These are phyloP conservation scores for Oryza glaberrima DNA, from an alignment of 176 grass and related monocot species.

Conservation along the genomic window DNA sequence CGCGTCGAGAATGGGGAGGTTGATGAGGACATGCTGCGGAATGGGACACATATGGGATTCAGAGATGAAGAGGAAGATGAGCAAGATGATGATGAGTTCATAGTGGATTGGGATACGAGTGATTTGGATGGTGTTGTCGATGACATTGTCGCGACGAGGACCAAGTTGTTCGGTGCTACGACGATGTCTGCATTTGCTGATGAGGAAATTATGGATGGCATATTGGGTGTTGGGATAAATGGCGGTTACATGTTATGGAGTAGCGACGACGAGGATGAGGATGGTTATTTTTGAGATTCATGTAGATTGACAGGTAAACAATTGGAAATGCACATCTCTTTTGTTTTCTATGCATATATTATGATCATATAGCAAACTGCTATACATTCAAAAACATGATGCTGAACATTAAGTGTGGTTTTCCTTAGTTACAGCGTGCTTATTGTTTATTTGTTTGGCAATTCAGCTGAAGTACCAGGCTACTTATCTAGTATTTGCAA, in stretches of 20 bases:
- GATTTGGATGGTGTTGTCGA: constrained; percentile 60
- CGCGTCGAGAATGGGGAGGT: constrained; percentile 78
- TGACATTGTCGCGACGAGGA: constrained; percentile 41
- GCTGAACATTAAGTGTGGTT: neutral
- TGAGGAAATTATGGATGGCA: constrained; percentile 55
- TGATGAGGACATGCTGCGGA: constrained; percentile 62
- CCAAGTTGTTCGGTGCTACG: constrained; percentile 38
- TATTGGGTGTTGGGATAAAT: constrained; percentile 34
- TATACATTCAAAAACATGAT: neutral
- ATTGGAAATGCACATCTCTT: neutral
- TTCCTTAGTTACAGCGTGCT: neutral
- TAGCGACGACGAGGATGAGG: constrained; percentile 56
- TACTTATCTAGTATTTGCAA: neutral
- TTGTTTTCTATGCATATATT: constrained; percentile 1
- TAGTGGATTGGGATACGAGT: constrained; percentile 37
- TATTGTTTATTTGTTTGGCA: neutral
- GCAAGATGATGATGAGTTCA: constrained; percentile 34
- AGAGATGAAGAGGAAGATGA: constrained; percentile 37
- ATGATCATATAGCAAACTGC: constrained; percentile 1
- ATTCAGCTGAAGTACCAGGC: neutral
- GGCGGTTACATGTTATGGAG: constrained; percentile 48
- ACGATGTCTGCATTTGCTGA: constrained; percentile 58
- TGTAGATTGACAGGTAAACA: constrained; percentile 24
- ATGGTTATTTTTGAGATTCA: constrained; percentile 56
- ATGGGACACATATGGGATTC: constrained; percentile 16